Evolutionary conservation across 106 monocot genomes (phyloP).

Genomic region (Posidonia australis): DNA sequence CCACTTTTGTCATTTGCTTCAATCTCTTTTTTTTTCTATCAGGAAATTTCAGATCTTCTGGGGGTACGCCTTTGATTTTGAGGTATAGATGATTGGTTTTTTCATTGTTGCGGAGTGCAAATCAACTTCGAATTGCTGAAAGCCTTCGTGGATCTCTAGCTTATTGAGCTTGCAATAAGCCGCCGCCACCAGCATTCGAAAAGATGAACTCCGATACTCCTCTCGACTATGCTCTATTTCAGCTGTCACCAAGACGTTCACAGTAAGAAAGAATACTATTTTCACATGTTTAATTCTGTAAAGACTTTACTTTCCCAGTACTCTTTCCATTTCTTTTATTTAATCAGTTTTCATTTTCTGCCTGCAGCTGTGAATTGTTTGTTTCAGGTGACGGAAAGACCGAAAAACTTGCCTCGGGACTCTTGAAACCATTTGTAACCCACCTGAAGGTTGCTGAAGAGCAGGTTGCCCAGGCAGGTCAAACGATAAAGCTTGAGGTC

Average conservation of each 20-base stretch:
- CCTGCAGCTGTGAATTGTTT: constrained; percentile 75
- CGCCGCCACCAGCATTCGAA: neutral
- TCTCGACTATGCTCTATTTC: constrained; percentile 73
- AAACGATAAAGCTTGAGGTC: constrained; percentile 46
- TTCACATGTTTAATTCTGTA: neutral
- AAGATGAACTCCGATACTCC: constrained; percentile 60
- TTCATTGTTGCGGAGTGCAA: neutral
- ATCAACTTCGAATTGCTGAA: neutral
- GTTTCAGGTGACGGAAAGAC: constrained; percentile 71
- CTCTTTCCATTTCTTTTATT: neutral
- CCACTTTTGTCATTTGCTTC: neutral
- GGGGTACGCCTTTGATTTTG: neutral
- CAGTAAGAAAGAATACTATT: constrained; percentile 28
- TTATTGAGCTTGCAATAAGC: neutral
- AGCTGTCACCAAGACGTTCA: constrained; percentile 76
- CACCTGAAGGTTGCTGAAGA: constrained; percentile 85
- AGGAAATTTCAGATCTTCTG: neutral
- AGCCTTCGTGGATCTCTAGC: neutral
- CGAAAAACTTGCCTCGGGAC: constrained; percentile 85
- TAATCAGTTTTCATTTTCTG: neutral
- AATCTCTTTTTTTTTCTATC: neutral
- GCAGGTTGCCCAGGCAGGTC: constrained; percentile 35
- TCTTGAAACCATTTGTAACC: constrained; percentile 75
- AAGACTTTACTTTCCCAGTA: neutral
- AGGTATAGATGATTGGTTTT: neutral